phyloP scores from a whole-genome alignment of 2,329 filamentous ascomycete genomes.

The Neofusicoccum laricinum region DNA sequence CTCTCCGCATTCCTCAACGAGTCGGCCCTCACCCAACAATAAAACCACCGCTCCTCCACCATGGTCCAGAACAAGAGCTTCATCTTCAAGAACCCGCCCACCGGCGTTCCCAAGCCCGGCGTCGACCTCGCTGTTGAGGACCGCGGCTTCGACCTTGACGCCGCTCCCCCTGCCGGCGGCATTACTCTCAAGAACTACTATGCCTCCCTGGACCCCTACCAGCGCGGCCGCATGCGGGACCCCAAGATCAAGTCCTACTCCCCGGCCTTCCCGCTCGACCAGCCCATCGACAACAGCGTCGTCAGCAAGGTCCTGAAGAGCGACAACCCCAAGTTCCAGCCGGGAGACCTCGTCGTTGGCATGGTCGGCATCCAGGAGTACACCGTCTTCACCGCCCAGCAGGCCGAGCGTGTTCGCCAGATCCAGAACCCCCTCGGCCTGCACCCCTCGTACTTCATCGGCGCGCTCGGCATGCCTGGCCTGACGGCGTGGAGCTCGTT shows the following conservation, averaged over 20 bases:
- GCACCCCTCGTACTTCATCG: conserved; percentile 66
- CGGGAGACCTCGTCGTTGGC: conserved; percentile 65
- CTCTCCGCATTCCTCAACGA: background rate
- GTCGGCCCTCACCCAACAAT: too few relatives aligned
- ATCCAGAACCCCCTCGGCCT: conserved; percentile 69
- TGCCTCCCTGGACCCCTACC: conserved; percentile 79
- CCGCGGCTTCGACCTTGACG: conserved; percentile 65
- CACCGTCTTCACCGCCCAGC: conserved; percentile 52
- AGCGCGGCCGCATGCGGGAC: conserved; percentile 74
- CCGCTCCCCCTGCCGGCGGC: conserved; percentile 59
- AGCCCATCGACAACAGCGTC: conserved; percentile 62
- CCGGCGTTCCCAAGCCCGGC: conserved; percentile 65
- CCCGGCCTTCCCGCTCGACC: conserved; percentile 58
- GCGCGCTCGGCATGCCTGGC: conserved; percentile 75
- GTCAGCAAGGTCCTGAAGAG: conserved; percentile 71
- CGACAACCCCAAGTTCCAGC: conserved; percentile 59
- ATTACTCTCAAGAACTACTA: conserved; percentile 69
- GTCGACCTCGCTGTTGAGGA: conserved; percentile 68
- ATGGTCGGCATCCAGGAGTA: conserved; percentile 67
- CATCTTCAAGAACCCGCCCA: conserved; percentile 68
- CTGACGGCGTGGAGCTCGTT: conserved; percentile 72
- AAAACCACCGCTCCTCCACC: background rate
- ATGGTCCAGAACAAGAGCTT: conserved; percentile 70
- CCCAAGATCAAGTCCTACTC: conserved; percentile 65
- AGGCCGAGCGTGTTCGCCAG: conserved; percentile 46